phyloP scores from a whole-genome alignment of 805 yeast species.

The Spathaspora hagerdaliae region DNA sequence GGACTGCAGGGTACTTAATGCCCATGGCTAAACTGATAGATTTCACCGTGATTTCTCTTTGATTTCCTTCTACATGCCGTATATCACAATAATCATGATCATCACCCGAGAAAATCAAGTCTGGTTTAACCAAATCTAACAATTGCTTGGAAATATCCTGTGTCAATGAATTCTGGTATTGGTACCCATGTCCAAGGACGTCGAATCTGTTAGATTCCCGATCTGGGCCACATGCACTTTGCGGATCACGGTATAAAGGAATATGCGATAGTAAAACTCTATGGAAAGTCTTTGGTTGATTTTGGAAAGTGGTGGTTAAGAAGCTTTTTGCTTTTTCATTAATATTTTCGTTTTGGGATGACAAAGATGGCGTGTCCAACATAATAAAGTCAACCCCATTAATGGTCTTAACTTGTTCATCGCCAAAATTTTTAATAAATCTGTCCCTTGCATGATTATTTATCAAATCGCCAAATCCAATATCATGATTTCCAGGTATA shows the following conservation, averaged over 20 bases:
- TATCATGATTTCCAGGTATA: constrained; percentile 91
- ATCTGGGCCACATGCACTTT: constrained; percentile 66
- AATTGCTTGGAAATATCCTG: constrained; percentile 54
- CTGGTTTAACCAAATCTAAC: constrained; percentile 58
- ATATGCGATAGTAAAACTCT: constrained; percentile 79
- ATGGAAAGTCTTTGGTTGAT: constrained; percentile 34
- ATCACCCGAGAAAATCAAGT: constrained; percentile 79
- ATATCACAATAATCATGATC: constrained; percentile 95
- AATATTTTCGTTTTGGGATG: constrained; percentile 46
- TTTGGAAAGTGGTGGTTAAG: constrained; percentile 19
- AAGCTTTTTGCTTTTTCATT: constrained; percentile 51
- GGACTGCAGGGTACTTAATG: constrained; percentile 37
- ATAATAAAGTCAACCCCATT: constrained; percentile 34
- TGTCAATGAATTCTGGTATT: constrained; percentile 82
- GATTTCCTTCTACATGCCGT: constrained; percentile 38
- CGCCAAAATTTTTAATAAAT: constrained; percentile 29
- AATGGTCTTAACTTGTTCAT: constrained; percentile 20
- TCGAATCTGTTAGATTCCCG: constrained; percentile 57
- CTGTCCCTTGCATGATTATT: constrained; percentile 34
- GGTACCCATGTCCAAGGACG: constrained; percentile 68
- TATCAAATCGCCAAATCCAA: constrained; percentile 79
- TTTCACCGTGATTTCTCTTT: constrained; percentile 35
- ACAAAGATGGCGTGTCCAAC: constrained; percentile 77
- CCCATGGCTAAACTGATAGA: constrained; percentile 42
- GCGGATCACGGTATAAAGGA: constrained; percentile 72